Conservation (phyloP, 805 yeast species). For the Yarrowia deformans region DNA sequence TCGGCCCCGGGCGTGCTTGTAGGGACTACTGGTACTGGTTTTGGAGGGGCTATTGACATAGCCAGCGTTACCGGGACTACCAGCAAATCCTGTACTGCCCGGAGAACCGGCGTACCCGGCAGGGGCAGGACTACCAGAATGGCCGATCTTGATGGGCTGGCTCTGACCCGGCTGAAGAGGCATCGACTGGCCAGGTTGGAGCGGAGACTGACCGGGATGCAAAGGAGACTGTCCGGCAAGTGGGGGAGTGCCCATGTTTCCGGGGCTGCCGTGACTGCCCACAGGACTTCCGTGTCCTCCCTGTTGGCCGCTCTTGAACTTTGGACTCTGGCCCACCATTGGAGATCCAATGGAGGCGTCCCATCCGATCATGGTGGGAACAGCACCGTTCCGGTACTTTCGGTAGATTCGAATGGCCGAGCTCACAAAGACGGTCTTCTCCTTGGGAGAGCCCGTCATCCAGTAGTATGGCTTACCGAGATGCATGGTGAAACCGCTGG, state of each 20-base stretch:
- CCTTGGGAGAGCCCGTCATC: constrained; percentile 68
- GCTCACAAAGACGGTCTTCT: constrained; percentile 64
- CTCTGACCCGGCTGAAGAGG: constrained; percentile 28
- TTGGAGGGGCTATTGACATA: not conserved
- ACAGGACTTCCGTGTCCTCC: constrained; percentile 1
- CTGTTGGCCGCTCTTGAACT: constrained; percentile 12
- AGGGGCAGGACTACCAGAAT: not conserved
- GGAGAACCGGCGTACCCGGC: not conserved
- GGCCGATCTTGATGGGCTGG: constrained; percentile 13
- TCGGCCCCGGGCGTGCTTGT: constrained; percentile 16
- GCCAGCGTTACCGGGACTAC: not conserved
- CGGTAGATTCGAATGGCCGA: constrained; percentile 61
- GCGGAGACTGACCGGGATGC: constrained; percentile 16
- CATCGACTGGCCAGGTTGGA: constrained; percentile 23
- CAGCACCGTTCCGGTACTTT: constrained; percentile 62
- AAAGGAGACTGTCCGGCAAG: constrained; percentile 21
- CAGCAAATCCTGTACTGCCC: not conserved
- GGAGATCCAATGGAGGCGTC: constrained; percentile 50
- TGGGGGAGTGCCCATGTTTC: constrained; percentile 5
- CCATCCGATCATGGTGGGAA: constrained; percentile 64
- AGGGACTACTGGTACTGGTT: not conserved
- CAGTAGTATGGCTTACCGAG: constrained; percentile 86
- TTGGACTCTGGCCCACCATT: constrained; percentile 21
- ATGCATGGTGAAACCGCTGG: constrained; percentile 56
- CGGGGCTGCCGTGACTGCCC: constrained; percentile 16